Evolutionary conservation across 2,329 filamentous ascomycete species (phyloP).

Genomic region (Trichoderma asperellum): DNA sequence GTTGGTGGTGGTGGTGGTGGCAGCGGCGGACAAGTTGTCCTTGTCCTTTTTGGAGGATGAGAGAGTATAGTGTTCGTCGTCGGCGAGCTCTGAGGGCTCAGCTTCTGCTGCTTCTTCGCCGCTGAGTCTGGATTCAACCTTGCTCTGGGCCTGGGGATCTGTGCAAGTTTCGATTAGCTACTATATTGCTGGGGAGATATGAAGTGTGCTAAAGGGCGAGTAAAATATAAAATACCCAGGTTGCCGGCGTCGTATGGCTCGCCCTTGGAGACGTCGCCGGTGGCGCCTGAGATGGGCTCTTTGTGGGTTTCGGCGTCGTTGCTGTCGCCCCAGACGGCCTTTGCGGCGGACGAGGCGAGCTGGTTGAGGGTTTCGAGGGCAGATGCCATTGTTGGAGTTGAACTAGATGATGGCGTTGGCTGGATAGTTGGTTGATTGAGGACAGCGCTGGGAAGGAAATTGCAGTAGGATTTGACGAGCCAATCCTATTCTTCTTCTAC

Average conservation of each 20-base stretch:
- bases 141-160: conserved; percentile 26
- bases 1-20: conserved; percentile 15
- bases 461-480: background rate
- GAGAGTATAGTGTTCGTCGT: background rate
- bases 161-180: background rate
- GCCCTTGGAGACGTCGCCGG: conserved; percentile 66
- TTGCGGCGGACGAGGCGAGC: conserved; percentile 49
- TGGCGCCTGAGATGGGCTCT: conserved; percentile 74
- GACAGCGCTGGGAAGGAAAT: background rate
- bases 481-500: no score
- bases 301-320: conserved; percentile 42
- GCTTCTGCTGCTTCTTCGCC: background rate
- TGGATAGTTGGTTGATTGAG: background rate
- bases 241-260: conserved; percentile 84
- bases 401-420: no score
- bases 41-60: conserved; percentile 1
- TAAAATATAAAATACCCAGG: conserved; percentile 51
- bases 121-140: conserved; percentile 23
- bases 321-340: conserved; percentile 50
- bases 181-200: background rate
- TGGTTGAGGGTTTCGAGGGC: conserved; percentile 68
- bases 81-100: background rate
- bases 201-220: background rate
- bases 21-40: background rate
- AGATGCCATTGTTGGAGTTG: background rate